Base-by-base conservation (phyloP, 2,329 filamentous ascomycete genomes). In the Alternaria consortialis region DNA sequence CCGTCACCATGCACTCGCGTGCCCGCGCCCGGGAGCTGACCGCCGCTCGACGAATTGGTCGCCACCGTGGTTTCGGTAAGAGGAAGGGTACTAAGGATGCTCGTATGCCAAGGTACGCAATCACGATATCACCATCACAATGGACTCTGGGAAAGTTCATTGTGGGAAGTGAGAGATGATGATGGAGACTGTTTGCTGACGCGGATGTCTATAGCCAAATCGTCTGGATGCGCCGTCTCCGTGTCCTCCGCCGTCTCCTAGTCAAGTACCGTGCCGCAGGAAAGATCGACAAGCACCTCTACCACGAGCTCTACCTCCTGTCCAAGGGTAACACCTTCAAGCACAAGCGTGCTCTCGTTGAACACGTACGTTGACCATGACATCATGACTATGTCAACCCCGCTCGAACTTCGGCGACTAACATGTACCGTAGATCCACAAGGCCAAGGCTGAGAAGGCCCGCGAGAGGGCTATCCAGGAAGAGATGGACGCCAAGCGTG, bases 241-340 rank as follows among this genome's bases (percentile, higher is more conserved):
- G 96, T 86, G 94, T 99, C 83, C 94, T 99, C 86, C 94, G 95
- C 83, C 95, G 95, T 83, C 92, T 99, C 67, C 88, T 99, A 77
- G 95, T 97, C 88, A 98, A 98, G 90, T 99, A 99, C 90, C 95
- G 95, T 85, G 94, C 94, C 84, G 92, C 91, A 80, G 96, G 96
- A 85, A 99, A 99, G 92, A 99, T 99, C 84, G 95, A 99, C 88
- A 99, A 99, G 91, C 95, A 99, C 89, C 93, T 99, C 68, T 99
- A 99, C 90, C 95, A 99, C 90, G 94, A 98, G 88, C 93, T 99
- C 76, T 99, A 99, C 90, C 95, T 97, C 86, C 88, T 97, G 83
- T 95, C 92, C 91, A 99, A 99, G 94, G 96, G 95, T 96, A 99
- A 99, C 91, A 94, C 95, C 84, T 99, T 99, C 92, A 99, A 99